Base-by-base conservation (phyloP, 1,284 basidiomycete species). In the Pterulicium gracile region DNA sequence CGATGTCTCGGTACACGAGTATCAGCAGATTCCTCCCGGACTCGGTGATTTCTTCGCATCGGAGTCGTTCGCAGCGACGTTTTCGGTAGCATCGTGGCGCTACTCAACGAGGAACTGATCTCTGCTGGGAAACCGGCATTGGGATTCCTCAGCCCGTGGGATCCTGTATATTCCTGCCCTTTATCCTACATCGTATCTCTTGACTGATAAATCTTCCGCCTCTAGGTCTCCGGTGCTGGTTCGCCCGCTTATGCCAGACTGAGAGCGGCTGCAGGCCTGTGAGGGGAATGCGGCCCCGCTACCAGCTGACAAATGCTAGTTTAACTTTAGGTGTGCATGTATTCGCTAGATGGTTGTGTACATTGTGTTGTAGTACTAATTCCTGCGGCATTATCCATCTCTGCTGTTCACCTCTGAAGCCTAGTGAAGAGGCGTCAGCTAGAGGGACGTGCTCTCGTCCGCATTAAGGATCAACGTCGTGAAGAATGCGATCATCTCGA, bases 61-160 rank as follows among this genome's bases (percentile, higher is more conserved):
- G n/a, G n/a, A n/a, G n/a, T n/a, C n/a, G n/a, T n/a, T n/a, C n/a
- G 61, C 68, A 1, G 54, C 67, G n/a, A 72, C 72, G 0, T 62
- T 65, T 60, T 72, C 49, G 61, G 67, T 12, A 60, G 61, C 42
- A 56, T 75, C 48, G 55, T 76, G 39, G 60, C 67, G 0, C 56
- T 72, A 43, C 52, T 76, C 19, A 75, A 75, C 55, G 69, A 71
- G 50, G 59, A 59, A 19, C 61, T 64, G 19, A 47, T 67, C 18
- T 49, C 56, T 2, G 54, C 57, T 18, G 65, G 66, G 17, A 59
- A 62, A 43, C 43, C 57, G 4, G 51, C 62, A 14, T 60, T 75
- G 2, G 73, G 73, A 3, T 76, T 70, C 62, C 48, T 75, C 17
- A 75, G 75, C 59, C 72, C 73, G 3, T 64, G 61, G 62, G 61